Evolutionary conservation across 2,329 filamentous ascomycete species (phyloP).

Genomic region (Dothideomycetes sp.): DNA sequence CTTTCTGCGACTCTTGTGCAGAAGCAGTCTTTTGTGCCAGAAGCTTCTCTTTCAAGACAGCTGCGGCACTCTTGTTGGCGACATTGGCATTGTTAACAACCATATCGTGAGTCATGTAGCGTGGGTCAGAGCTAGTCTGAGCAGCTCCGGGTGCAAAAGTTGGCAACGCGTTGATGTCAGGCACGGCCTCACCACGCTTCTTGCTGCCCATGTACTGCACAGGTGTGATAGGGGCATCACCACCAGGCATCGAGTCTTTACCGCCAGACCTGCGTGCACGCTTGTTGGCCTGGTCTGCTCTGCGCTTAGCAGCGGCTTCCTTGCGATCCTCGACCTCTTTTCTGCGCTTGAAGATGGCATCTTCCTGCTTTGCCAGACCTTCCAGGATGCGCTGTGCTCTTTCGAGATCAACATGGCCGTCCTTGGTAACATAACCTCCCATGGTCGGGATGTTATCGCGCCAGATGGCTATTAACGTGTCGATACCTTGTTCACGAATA

Average conservation of each 20-base stretch:
- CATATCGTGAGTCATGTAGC: conserved; percentile 73
- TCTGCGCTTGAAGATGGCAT: conserved; percentile 81
- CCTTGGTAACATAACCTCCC: conserved; percentile 93
- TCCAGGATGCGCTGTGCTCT: conserved; percentile 80
- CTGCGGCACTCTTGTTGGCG: conserved; percentile 91
- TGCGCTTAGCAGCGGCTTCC: conserved; percentile 69
- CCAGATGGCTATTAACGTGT: conserved; percentile 95
- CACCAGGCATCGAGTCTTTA: conserved; percentile 21
- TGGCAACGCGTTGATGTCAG: conserved; percentile 39
- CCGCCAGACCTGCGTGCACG: conserved; percentile 22
- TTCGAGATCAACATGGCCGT: conserved; percentile 81
- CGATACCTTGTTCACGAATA: conserved; percentile 94
- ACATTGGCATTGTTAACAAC: conserved; percentile 66
- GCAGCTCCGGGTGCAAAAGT: conserved; percentile 48
- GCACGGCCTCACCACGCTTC: conserved; percentile 24
- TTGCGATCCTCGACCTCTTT: conserved; percentile 78
- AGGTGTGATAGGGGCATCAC: conserved; percentile 23
- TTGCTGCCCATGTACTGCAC: conserved; percentile 18
- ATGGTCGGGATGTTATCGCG: conserved; percentile 81
- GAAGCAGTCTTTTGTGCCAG: conserved; percentile 38
- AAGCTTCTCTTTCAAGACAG: conserved; percentile 72
- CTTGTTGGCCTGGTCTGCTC: conserved; percentile 47
- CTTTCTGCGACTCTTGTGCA: conserved; percentile 21
- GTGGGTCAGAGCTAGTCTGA: conserved; percentile 41
- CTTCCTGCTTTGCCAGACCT: conserved; percentile 85